phyloP scores from a whole-genome alignment of 129 eudicot genomes.

The Ambrosia trifida region DNA sequence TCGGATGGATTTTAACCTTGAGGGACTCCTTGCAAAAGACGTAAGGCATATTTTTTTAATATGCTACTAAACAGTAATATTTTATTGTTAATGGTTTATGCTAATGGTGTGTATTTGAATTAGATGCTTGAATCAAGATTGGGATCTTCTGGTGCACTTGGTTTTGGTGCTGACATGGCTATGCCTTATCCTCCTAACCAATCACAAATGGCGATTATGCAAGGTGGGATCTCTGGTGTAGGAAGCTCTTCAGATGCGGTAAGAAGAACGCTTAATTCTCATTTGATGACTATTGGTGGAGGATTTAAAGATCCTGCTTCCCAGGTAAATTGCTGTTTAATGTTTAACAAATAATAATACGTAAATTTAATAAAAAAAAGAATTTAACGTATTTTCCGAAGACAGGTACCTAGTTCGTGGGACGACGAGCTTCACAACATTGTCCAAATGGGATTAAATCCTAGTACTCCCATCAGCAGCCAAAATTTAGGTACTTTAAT shows the following conservation, averaged over 20 bases:
- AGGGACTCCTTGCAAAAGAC: conserved; percentile 72
- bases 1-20: conserved; percentile 68
- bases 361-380: background rate
- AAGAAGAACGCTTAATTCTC: conserved; percentile 60
- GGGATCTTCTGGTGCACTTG: conserved; percentile 61
- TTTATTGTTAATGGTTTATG: background rate
- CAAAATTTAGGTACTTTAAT: conserved; percentile 57
- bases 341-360: background rate
- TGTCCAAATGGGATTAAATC: conserved; percentile 68
- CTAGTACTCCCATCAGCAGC: conserved; percentile 49
- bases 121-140: conserved; percentile 65
- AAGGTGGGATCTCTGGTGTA: conserved; percentile 47
- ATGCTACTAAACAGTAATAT: background rate
- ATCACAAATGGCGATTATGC: conserved; percentile 53
- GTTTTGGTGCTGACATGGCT: conserved; percentile 57
- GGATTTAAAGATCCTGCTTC: conserved; percentile 71
- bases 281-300: conserved; percentile 43
- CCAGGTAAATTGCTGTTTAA: conserved; percentile 43
- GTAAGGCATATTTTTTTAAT: conserved; percentile 44
- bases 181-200: conserved; percentile 59
- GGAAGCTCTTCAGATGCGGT: conserved; percentile 64
- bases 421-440: conserved; percentile 85
- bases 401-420: conserved; percentile 76
- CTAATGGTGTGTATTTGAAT: background rate
- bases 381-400: conserved; percentile 10